phyloP scores from a whole-genome alignment of 2,329 filamentous ascomycete genomes.

The Talaromyces funiculosus region DNA sequence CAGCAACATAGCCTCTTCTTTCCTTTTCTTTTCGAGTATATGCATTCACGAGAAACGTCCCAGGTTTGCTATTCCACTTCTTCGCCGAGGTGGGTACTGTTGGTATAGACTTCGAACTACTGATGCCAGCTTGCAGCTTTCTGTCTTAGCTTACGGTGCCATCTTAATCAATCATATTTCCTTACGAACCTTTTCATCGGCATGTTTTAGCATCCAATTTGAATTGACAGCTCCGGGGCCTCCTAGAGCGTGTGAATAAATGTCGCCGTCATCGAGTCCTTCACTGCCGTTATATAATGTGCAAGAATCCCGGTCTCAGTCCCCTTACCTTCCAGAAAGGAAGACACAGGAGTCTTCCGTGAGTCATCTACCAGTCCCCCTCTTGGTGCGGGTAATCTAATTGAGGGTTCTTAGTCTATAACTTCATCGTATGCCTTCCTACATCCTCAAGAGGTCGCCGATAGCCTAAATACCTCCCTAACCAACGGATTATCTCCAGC shows the following conservation, averaged over 20 bases:
- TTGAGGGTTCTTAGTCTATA: conserved; percentile 27
- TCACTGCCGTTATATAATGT: conserved; percentile 55
- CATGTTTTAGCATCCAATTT: conserved; percentile 11
- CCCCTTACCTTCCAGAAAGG: conserved; percentile 25
- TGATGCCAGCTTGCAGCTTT: conserved; percentile 5
- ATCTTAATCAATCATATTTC: not conserved
- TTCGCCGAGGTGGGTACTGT: not conserved
- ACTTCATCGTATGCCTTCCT: conserved; percentile 57
- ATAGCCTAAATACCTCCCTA: conserved; percentile 74
- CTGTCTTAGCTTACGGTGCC: not conserved
- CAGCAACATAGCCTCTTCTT: not conserved
- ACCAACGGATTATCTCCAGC: conserved; percentile 71
- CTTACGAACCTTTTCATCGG: conserved; percentile 1
- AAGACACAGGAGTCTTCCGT: conserved; percentile 30
- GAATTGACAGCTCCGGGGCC: conserved; percentile 14
- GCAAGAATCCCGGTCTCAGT: conserved; percentile 27
- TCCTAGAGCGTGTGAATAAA: conserved; percentile 45
- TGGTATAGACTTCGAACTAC: not conserved
- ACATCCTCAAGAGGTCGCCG: conserved; percentile 70
- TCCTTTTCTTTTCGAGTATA: not conserved
- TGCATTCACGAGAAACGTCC: not conserved
- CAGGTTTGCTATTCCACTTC: not conserved
- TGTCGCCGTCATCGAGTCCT: conserved; percentile 58
- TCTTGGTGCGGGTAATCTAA: not conserved
- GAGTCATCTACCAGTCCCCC: conserved; percentile 19